Evolutionary conservation across 1,139 yeast genomes (phyloP), one percentile per base, ranked within the genome.

Genomic region (Hyphopichia pseudoburtonii): DNA sequence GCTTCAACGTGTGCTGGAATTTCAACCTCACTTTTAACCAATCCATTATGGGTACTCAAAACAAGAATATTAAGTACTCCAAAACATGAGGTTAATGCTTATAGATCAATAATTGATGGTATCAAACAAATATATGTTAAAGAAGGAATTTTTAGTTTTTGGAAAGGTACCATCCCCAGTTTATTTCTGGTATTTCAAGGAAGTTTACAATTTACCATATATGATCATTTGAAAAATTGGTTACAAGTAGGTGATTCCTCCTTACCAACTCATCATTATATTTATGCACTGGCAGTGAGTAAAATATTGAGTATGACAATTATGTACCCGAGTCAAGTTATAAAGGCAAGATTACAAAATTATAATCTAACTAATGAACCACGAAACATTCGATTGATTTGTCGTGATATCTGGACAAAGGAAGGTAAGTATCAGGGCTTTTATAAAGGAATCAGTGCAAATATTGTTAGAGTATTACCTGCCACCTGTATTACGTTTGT

Each of bases 21-120:
- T 22, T 51, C 80, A 8, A 88, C 97, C 0, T 76, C 95, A 1
- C 44, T 87, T 0, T 35, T 86, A 12, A 90, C 98, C 1, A 92
- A 89, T 56, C 98, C 98, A 1, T 75, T 92, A 5, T 88, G 96
- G 96, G 94, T 88, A 3, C 60, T 88, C 29, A 92, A 92, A 60
- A 92, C 98, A 0, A 70, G 97, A 41, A 83, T 90, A 45, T 68
- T 92, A 49, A 80, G 89, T 17, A 69, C 87, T 2, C 65, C 78
- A 12, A 62, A 68, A 26, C 45, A 50, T 3, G 60, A 68, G 1
- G 61, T 64, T 0, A 70, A 69, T 7, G 83, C 87, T 0, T 86
- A 87, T 52, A 58, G 54, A 11, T 78, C 87, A 0, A 58, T 81
- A 10, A 7, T 51, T 8, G 80, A 82, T 43, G 95, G 95, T 0